These are phyloP conservation scores for Neofusicoccum kwambonambiense DNA, from an alignment of 2,329 filamentous ascomycete species.

Conservation along the genomic window DNA sequence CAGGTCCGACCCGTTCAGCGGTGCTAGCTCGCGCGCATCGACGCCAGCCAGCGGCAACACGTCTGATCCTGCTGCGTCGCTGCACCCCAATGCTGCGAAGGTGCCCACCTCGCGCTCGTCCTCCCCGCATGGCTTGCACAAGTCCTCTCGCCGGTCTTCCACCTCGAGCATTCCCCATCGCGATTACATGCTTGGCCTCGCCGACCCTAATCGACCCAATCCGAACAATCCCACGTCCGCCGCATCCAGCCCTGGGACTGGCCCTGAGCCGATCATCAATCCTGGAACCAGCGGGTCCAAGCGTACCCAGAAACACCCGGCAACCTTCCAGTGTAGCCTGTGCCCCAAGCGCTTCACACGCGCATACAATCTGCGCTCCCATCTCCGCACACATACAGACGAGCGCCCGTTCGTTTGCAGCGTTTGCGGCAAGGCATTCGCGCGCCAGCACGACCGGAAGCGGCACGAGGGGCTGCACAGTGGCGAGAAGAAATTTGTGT, in stretches of 20 bases:
- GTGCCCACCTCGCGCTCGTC: conserved; percentile 42
- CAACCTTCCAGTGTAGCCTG: conserved; percentile 90
- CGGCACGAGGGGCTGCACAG: conserved; percentile 94
- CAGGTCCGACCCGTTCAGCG: conserved; percentile 61
- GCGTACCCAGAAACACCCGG: conserved; percentile 94
- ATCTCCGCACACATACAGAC: conserved; percentile 93
- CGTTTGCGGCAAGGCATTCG: conserved; percentile 95
- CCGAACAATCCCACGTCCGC: conserved; percentile 37
- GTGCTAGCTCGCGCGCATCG: conserved; percentile 45
- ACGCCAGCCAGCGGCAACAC: conserved; percentile 36
- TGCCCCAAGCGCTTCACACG: conserved; percentile 96
- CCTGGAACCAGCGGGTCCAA: conserved; percentile 53
- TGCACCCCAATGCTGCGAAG: conserved; percentile 45
- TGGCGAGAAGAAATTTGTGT: conserved; percentile 98
- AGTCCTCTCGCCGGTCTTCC: conserved; percentile 49
- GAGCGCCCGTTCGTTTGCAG: conserved; percentile 97
- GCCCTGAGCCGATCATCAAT: neutral
- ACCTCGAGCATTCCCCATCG: conserved; percentile 56
- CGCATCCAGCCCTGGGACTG: neutral
- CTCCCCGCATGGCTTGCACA: conserved; percentile 43
- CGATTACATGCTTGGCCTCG: conserved; percentile 84
- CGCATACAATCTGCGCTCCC: conserved; percentile 93
- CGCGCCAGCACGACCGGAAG: conserved; percentile 94
- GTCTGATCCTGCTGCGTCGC: conserved; percentile 34
- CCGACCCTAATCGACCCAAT: conserved; percentile 80